Base-by-base conservation (phyloP, 1,139 yeast genomes). In the Hyphopichia pseudoburtonii region DNA sequence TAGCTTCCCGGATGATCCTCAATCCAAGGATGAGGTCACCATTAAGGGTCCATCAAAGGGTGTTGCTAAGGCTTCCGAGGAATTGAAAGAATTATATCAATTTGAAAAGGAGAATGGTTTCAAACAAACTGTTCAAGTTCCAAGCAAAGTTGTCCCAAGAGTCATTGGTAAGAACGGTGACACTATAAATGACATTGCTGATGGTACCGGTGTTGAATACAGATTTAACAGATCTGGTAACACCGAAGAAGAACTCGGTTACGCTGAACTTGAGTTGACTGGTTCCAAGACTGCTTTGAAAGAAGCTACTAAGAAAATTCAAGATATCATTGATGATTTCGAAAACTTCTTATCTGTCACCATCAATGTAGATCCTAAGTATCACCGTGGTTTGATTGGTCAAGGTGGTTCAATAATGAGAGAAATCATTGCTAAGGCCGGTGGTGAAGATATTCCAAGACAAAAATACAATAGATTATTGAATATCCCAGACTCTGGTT, bases 31-130 rank as follows among this genome's bases (percentile, higher is more conserved):
- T 52, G 86, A 83, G 50, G 88, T 92, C 38, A 72, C 81, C 25
- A 76, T 94, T 45, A 82, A 82, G 53, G 99, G 99, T 37, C 95
- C 97, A 37, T 86, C 97, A 16, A 83, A 82, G 62, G 92, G 90
- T 48, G 97, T 87, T 32, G 75, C 80, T 22, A 83, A 85, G 57
- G 95, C 96, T 31, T 81, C 81, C 58, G 92, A 83, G 47, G 99
- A 94, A 69, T 69, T 94, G 56, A 73, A 76, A 52, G 97, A 89
- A 43, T 74, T 94, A 47, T 73, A 86, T 50, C 85, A 85, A 51
- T 94, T 84, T 61, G 97, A 90, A 62, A 82, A 78, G 56, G 96
- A 87, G 51, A 88, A 90, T 56, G 92, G 96, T 19, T 79, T 80
- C 64, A 74, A 78, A 43, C 75, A 80, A 50, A 64, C 68, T 16